Evolutionary conservation across 768 basidiomycete species (phyloP).

Genomic region (Trametes punicea): DNA sequence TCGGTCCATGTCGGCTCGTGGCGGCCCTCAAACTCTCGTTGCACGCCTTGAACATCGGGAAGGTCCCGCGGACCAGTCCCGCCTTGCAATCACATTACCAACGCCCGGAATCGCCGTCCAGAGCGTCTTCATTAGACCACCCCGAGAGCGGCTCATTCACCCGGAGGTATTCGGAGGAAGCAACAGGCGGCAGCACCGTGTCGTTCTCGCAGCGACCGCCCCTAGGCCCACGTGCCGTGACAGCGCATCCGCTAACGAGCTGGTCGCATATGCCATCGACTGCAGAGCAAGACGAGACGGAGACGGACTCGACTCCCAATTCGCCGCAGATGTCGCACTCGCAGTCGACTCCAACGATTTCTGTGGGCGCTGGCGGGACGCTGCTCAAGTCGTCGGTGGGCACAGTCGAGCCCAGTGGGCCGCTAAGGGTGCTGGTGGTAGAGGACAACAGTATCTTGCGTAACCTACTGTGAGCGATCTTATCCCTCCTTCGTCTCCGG

Average conservation of each 20-base stretch:
- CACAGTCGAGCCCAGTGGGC: slow-evolving; percentile 42
- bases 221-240: slow-evolving; percentile 52
- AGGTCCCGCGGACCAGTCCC: slow-evolving; percentile 29
- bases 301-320: slow-evolving; percentile 17
- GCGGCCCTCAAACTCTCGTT: slow-evolving; percentile 61
- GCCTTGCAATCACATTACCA: slow-evolving; percentile 1
- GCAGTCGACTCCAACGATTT: slow-evolving; percentile 41
- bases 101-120: background rate
- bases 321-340: slow-evolving; percentile 21
- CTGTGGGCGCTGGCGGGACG: slow-evolving; percentile 59
- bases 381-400: slow-evolving; percentile 66
- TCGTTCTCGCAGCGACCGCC: slow-evolving; percentile 40
- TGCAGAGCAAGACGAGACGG: slow-evolving; percentile 34
- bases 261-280: slow-evolving; percentile 36
- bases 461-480: slow-evolving; percentile 65
- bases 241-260: slow-evolving; percentile 39
- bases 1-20: slow-evolving; percentile 74
- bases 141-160: slow-evolving; percentile 14
- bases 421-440: slow-evolving; percentile 72
- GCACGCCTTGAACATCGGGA: slow-evolving; percentile 50
- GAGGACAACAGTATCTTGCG: slow-evolving; percentile 90
- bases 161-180: slow-evolving; percentile 51
- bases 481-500: background rate
- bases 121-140: slow-evolving; percentile 5
- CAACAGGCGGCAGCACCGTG: background rate